A percentile compares a stretch with the other conserved stretches of the same genome.
Evolutionary conservation across 1,284 basidiomycete species (phyloP).

Genomic region (Microbotryum intermedium): DNA sequence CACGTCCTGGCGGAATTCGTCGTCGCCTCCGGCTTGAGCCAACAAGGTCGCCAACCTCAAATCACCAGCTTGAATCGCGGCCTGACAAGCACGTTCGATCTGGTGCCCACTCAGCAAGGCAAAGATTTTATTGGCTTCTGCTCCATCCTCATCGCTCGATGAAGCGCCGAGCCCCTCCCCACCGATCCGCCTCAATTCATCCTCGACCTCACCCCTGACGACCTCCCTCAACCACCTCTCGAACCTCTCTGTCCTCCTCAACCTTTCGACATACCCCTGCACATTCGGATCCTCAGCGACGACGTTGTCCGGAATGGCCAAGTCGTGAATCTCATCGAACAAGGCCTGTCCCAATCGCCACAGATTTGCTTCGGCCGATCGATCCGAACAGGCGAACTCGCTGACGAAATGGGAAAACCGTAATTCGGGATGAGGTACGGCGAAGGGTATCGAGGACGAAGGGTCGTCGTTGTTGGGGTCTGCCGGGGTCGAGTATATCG

Average conservation of each 20-base stretch:
- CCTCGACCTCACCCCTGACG: constrained; percentile 64
- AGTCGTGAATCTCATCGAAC: constrained; percentile 63
- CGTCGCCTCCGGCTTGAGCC: constrained; percentile 76
- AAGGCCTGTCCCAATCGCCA: constrained; percentile 85
- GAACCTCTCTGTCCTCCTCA: constrained; percentile 66
- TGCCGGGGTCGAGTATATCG: constrained; percentile 47
- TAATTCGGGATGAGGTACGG: constrained; percentile 51
- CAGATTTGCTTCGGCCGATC: constrained; percentile 64
- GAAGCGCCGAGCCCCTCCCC: constrained; percentile 35
- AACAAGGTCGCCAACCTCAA: constrained; percentile 85
- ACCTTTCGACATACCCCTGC: not conserved
- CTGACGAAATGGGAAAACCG: constrained; percentile 70
- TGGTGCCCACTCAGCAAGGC: constrained; percentile 79
- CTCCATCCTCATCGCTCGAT: constrained; percentile 40
- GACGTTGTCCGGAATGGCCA: constrained; percentile 54
- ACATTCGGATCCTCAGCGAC: constrained; percentile 15
- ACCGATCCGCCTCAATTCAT: constrained; percentile 50
- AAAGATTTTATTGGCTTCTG: constrained; percentile 55
- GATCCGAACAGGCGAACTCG: constrained; percentile 64
- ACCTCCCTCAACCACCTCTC: constrained; percentile 77
- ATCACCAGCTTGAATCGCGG: constrained; percentile 66
- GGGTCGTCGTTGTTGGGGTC: constrained; percentile 34
- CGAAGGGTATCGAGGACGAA: constrained; percentile 52
- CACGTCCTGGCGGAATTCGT: constrained; percentile 65
- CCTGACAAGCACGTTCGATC: constrained; percentile 68